Evolutionary conservation across 2,329 filamentous ascomycete genomes (phyloP), one percentile per base, ranked within the genome.

Genomic region (Mycosphaerella sp.): DNA sequence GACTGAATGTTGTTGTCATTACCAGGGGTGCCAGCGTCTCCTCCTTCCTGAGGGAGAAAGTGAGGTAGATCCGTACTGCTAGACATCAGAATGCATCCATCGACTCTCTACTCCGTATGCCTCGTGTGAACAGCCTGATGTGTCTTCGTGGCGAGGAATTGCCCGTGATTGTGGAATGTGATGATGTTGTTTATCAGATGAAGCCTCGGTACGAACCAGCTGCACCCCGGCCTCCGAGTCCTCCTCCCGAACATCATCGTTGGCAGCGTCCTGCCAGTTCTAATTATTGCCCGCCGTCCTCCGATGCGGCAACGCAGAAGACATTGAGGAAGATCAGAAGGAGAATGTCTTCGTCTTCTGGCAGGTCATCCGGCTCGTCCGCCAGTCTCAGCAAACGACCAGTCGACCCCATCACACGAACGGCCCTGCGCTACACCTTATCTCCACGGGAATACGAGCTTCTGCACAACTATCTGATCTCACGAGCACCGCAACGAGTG

Each of bases 381-480:
- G 40, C 37, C 25, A 54, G 53, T 21, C 44, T 50, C n/a, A 59
- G 54, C 55, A 56, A 46, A 46, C 50, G 59, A 35, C 62, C 61
- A 8, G 44, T 78, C 53, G 86, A 91, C 59, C 85, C 87, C 4
- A 78, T 94, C 56, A 77, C 94, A 50, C 87, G 87, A 69, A 94
- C 93, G 69, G 84, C 88, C 39, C 77, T 96, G 53, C 85, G 89
- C 59, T 90, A 95, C 71, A 93, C 87, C 52, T 70, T 84, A 47
- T 89, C 90, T 66, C 83, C 88, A 37, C 82, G 85, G 68, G 90
- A 96, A 69, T 96, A 96, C 70, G 84, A 87, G 59, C 74, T 85
- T 1, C 79, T 96, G 14, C 89, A 95, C 69, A 84, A 85, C 64
- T 89, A 90, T 65, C 79, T 95, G 47, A 77, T 93, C 44, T 89